Base-by-base conservation (phyloP, 345 rosid genomes). In the Populus simonii region DNA sequence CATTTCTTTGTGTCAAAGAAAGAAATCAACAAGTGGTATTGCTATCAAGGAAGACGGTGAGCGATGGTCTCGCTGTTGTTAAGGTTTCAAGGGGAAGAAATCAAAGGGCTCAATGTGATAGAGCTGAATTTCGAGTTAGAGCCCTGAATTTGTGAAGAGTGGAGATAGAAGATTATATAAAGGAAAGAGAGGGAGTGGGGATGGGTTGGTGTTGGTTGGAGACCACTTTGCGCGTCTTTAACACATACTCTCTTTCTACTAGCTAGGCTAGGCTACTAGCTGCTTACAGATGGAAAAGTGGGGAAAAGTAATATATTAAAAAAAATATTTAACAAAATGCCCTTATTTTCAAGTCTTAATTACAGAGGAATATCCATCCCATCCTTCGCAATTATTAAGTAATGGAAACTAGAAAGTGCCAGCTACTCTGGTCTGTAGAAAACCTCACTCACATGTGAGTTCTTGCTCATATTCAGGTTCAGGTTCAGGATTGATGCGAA, bases 181-280 rank as follows among this genome's bases (percentile, higher is more conserved):
- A 73, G 80, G 51, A n/a, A 43, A 4, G 72, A 36, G 69, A 35
- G 55, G 55, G 72, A 53, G 57, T 43, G 77, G 53, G 74, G 15
- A 55, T 23, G 62, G 83, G 82, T 68, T 45, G 83, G 72, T 51
- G 86, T 82, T 83, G 85, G 92, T 87, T 87, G 89, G 90, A 80
- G 71, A 77, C 92, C 87, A 88, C 90, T 83, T 82, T 72, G 76
- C 70, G 67, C 33, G n/a, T 73, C 6, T 43, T 67, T 41, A 27
- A 39, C 23, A 35, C 51, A 11, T 29, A 55, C 70, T 22, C 33
- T 8, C 49, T 15, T 53, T 20, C 23, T 20, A 20, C 9, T 7
- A 18, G 35, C 27, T 8, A 57, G 43, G 43, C 27, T 57, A 11
- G 16, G 12, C 36, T 27, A 10, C 12, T n/a, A 51, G 15, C 51